Percentiles rank a stretch among this genome's conserved stretches.
Evolutionary conservation across 176 grass and related monocot genomes (phyloP).

Genomic region (Juncus inflexus): DNA sequence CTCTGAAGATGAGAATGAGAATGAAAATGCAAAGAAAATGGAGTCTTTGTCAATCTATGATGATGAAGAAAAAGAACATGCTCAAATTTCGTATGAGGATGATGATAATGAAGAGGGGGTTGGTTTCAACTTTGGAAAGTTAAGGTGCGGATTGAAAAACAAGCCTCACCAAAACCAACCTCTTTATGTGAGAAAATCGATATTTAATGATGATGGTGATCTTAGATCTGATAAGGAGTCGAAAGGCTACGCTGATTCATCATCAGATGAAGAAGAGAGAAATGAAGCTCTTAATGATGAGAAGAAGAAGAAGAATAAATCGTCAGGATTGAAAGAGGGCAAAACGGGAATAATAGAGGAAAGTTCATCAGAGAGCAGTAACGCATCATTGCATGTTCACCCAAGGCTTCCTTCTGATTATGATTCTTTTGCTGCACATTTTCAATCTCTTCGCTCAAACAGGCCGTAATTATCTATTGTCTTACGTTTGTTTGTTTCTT

Average conservation of each 20-base stretch:
- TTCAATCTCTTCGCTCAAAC: slow-evolving; percentile 71
- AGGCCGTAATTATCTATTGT: slow-evolving; percentile 20
- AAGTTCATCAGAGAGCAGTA: not conserved
- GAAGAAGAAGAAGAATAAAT: not conserved
- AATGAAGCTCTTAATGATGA: not conserved
- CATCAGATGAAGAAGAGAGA: slow-evolving; percentile 13
- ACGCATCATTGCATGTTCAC: slow-evolving; percentile 36
- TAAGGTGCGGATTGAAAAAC: slow-evolving; percentile 79
- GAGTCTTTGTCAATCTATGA: not conserved
- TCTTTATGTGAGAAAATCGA: slow-evolving; percentile 36
- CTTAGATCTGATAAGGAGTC: no score
- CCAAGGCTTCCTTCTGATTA: slow-evolving; percentile 81
- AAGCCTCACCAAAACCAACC: slow-evolving; percentile 36
- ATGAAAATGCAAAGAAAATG: slow-evolving; percentile 32
- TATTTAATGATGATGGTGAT: slow-evolving; percentile 5
- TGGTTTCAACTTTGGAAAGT: slow-evolving; percentile 53
- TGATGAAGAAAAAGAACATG: slow-evolving; percentile 20
- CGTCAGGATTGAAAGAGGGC: slow-evolving; percentile 22
- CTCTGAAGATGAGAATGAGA: slow-evolving; percentile 51
- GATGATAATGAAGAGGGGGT: slow-evolving; percentile 32
- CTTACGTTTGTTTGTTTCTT: no score
- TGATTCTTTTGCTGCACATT: slow-evolving; percentile 79
- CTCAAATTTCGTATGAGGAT: slow-evolving; percentile 33
- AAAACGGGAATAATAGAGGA: not conserved
- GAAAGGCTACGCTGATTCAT: not conserved